These are phyloP conservation scores for Xylariaceae sp. DNA, from an alignment of 2,329 filamentous ascomycete species.

Conservation along the genomic window DNA sequence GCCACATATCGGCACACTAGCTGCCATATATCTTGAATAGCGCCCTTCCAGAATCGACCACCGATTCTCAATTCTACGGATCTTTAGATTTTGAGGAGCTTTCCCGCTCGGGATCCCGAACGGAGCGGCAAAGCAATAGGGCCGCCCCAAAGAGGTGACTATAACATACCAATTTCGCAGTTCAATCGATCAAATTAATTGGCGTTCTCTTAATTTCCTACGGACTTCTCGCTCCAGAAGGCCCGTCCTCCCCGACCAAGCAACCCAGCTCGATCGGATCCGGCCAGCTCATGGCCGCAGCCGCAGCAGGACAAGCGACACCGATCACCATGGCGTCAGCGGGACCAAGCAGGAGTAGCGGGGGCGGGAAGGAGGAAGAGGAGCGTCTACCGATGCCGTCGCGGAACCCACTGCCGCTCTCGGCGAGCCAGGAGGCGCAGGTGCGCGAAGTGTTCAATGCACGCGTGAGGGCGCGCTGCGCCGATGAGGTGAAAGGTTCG, in stretches of 20 bases:
- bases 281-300: conserved; percentile 17
- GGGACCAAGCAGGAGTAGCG: conserved; percentile 22
- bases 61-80: not conserved
- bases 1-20: not conserved
- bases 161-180: no score
- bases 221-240: no score
- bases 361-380: conserved; percentile 13
- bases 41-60: not conserved
- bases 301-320: conserved; percentile 16
- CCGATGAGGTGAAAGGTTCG: conserved; percentile 70
- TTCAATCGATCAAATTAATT: not conserved
- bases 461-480: conserved; percentile 71
- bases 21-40: not conserved
- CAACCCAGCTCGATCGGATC: not conserved
- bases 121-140: no score
- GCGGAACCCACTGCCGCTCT: conserved; percentile 74
- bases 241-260: not conserved
- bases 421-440: conserved; percentile 40
- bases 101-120: no score
- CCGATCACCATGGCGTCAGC: conserved; percentile 39
- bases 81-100: not conserved
- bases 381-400: conserved; percentile 48
- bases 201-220: no score
- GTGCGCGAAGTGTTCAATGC: conserved; percentile 41
- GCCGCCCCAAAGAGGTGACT: no score